phyloP scores from a whole-genome alignment of 108 stramenopile genomes.

The Hondaea fermentalgiana region DNA sequence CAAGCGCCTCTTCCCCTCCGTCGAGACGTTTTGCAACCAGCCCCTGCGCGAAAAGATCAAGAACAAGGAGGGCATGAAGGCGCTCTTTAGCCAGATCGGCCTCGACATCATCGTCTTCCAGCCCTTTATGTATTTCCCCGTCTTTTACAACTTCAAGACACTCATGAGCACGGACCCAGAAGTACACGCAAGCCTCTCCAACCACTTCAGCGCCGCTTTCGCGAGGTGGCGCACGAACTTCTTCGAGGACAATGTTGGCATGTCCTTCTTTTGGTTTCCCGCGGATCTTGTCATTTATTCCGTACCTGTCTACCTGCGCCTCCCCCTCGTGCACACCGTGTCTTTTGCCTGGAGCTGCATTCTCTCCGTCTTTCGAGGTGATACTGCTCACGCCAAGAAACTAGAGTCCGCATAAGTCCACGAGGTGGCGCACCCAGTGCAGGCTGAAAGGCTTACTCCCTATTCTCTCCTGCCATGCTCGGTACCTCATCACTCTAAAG shows the following conservation, averaged over 20 bases:
- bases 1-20: slow-evolving; percentile 19
- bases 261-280: slow-evolving; percentile 7
- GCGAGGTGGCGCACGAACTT: neutral
- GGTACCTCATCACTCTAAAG: too few species aligned
- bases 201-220: neutral
- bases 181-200: slow-evolving; percentile 13
- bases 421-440: too few species aligned
- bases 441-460: too few species aligned
- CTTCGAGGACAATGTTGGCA: neutral
- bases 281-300: neutral
- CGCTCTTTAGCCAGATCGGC: slow-evolving; percentile 45
- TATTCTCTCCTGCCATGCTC: too few species aligned
- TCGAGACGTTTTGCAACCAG: slow-evolving; percentile 60
- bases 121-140: slow-evolving; percentile 79
- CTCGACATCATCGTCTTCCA: slow-evolving; percentile 69
- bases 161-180: slow-evolving; percentile 44
- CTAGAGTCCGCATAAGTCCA: too few species aligned
- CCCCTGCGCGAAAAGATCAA: slow-evolving; percentile 58
- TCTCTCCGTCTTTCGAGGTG: neutral
- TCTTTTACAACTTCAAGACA: slow-evolving; percentile 71
- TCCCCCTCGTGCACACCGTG: neutral
- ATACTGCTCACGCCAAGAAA: neutral
- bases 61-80: slow-evolving; percentile 51
- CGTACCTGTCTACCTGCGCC: neutral
- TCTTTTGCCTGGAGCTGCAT: neutral